phyloP scores from a whole-genome alignment of 805 yeast species.

The Kodamaea neixiangensis region DNA sequence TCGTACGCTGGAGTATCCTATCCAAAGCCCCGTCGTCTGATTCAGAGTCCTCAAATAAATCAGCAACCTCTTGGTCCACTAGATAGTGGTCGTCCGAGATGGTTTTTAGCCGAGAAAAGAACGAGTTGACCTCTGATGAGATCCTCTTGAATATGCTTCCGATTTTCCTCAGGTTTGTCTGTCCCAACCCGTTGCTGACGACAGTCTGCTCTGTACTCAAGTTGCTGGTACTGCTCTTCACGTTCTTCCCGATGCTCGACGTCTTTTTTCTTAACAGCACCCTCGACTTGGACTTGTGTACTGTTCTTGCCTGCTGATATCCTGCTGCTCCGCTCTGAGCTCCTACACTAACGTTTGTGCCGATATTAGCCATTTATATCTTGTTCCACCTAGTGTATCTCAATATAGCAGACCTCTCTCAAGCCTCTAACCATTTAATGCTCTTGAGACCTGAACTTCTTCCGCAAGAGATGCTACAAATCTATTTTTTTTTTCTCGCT shows the following conservation, averaged over 20 bases:
- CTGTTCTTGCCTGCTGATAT: background rate
- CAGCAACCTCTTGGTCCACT: slow-evolving; percentile 51
- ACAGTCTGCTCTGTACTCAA: background rate
- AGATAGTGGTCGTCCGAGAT: slow-evolving; percentile 52
- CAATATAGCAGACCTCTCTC: background rate
- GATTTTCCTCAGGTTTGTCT: background rate
- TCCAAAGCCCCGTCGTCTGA: slow-evolving; percentile 31
- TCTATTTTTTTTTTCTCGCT: slow-evolving; percentile 1
- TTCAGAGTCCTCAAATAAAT: slow-evolving; percentile 47
- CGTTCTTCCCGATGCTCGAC: background rate
- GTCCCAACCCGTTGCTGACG: background rate
- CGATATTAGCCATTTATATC: background rate
- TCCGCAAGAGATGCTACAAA: background rate
- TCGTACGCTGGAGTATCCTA: slow-evolving; percentile 15
- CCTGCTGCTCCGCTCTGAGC: background rate
- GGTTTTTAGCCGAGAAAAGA: slow-evolving; percentile 34
- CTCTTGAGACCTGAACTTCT: background rate
- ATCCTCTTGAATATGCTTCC: slow-evolving; percentile 37
- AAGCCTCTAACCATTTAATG: background rate
- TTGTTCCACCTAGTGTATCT: background rate
- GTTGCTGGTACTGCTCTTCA: background rate
- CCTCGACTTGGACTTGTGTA: slow-evolving; percentile 5
- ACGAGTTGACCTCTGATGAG: slow-evolving; percentile 39
- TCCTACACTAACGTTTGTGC: background rate
- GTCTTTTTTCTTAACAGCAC: slow-evolving; percentile 9